phyloP scores from a whole-genome alignment of 2,329 filamentous ascomycete species.

The Cercospora citrullina region DNA sequence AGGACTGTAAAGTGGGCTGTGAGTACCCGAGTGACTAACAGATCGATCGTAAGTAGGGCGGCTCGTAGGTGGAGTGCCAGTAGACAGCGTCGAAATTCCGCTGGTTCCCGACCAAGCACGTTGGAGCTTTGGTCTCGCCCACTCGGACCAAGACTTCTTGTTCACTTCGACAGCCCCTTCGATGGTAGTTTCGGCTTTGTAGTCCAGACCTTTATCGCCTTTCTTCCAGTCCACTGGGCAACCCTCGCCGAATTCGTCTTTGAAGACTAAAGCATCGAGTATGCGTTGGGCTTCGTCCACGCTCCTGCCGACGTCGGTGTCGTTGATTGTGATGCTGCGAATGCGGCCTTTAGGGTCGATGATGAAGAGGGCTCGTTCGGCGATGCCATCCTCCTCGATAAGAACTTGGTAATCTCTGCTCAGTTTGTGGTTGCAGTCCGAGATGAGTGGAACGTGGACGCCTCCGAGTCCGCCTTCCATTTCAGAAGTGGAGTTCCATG shows the following conservation, averaged over 20 bases:
- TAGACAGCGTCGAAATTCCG: slow-evolving; percentile 21
- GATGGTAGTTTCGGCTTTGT: slow-evolving; percentile 26
- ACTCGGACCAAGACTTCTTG: slow-evolving; percentile 37
- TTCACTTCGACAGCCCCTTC: slow-evolving; percentile 34
- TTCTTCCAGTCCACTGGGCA: slow-evolving; percentile 40
- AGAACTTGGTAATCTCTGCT: slow-evolving; percentile 64
- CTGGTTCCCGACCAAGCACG: slow-evolving; percentile 35
- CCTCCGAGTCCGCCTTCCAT: slow-evolving; percentile 63
- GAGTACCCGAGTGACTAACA: slow-evolving; percentile 18
- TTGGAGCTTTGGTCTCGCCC: slow-evolving; percentile 37
- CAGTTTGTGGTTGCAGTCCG: slow-evolving; percentile 62
- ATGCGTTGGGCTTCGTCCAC: slow-evolving; percentile 64
- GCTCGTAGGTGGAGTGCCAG: slow-evolving; percentile 10
- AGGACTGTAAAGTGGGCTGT: slow-evolving; percentile 31
- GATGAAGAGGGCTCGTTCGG: slow-evolving; percentile 64
- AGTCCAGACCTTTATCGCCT: slow-evolving; percentile 35
- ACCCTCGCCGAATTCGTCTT: slow-evolving; percentile 46
- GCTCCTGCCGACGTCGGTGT: slow-evolving; percentile 63
- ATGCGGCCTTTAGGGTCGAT: slow-evolving; percentile 64
- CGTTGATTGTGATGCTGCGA: slow-evolving; percentile 64
- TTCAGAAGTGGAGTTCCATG: slow-evolving; percentile 59
- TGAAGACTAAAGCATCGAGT: slow-evolving; percentile 53
- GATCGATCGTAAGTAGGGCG: slow-evolving; percentile 6
- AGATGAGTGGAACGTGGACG: slow-evolving; percentile 62
- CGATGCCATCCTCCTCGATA: slow-evolving; percentile 63